These are phyloP conservation scores for Calonectria pauciramosa DNA, from an alignment of 2,329 filamentous ascomycete genomes.

Conservation along the genomic window DNA sequence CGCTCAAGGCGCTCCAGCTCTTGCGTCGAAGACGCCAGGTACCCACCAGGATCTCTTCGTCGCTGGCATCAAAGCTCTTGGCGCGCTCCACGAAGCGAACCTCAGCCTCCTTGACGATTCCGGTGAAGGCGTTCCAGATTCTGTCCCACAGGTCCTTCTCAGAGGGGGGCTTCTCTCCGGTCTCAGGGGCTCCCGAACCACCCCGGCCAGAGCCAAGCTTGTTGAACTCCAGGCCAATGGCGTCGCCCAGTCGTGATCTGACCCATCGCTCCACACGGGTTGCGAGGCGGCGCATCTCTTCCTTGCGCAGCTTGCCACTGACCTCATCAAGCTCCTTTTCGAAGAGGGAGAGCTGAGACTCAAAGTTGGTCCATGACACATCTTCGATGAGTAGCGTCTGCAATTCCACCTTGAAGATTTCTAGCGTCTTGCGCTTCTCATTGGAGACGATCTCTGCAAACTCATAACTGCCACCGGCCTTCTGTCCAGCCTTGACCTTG, in stretches of 20 bases:
- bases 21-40: constrained; percentile 94
- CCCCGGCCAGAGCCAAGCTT: constrained; percentile 91
- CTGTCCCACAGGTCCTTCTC: constrained; percentile 97
- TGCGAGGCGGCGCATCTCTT: constrained; percentile 95
- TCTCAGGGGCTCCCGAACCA: constrained; percentile 84
- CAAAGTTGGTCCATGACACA: constrained; percentile 90
- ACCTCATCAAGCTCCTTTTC: constrained; percentile 94
- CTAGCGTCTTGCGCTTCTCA: constrained; percentile 83
- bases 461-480: constrained; percentile 90
- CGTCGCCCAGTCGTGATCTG: constrained; percentile 86
- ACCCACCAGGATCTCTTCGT: constrained; percentile 92
- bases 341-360: constrained; percentile 82
- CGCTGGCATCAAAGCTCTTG: constrained; percentile 91
- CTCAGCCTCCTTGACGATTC: constrained; percentile 88
- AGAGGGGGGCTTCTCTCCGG: constrained; percentile 76
- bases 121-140: constrained; percentile 88
- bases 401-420: constrained; percentile 82
- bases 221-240: constrained; percentile 94
- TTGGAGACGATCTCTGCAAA: constrained; percentile 93
- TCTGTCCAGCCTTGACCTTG: constrained; percentile 92
- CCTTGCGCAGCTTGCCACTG: constrained; percentile 85
- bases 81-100: constrained; percentile 88
- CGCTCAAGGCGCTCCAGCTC: constrained; percentile 91
- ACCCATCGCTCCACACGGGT: constrained; percentile 96
- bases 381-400: constrained; percentile 81